These are phyloP conservation scores for Incumbomyces delicatus DNA, from an alignment of 2,329 filamentous ascomycete genomes.

Conservation along the genomic window DNA sequence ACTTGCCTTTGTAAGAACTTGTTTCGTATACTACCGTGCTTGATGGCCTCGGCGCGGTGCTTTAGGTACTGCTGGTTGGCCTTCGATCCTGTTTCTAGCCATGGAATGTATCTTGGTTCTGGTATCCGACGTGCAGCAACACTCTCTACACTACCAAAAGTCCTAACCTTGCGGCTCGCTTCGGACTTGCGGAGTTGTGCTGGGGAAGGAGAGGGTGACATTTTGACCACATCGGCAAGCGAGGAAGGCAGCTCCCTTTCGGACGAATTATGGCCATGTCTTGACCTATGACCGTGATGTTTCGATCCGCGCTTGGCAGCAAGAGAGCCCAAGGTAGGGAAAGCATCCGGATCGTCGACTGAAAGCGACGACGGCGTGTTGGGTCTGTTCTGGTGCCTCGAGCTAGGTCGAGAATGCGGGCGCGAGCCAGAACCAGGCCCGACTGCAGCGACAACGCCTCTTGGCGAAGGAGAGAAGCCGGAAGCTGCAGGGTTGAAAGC, in stretches of 20 bases:
- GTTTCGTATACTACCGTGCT: conserved; percentile 90
- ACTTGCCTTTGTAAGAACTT: conserved; percentile 88
- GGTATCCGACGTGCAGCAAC: conserved; percentile 73
- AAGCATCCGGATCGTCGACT: conserved; percentile 90
- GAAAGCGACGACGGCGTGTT: conserved; percentile 57
- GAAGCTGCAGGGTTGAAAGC: conserved; percentile 31
- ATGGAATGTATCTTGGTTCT: conserved; percentile 83
- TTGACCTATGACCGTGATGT: conserved; percentile 82
- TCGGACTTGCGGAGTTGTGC: conserved; percentile 32
- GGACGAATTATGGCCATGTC: conserved; percentile 53
- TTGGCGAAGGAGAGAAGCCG: conserved; percentile 18
- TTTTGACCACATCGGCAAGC: conserved; percentile 87
- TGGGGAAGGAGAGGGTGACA: conserved; percentile 76
- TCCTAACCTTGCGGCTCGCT: conserved; percentile 49
- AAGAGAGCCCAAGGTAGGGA: conserved; percentile 75
- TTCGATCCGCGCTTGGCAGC: conserved; percentile 72
- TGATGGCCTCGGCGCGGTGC: conserved; percentile 89
- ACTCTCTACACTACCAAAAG: conserved; percentile 36
- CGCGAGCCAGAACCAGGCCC: conserved; percentile 45
- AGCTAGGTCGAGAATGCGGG: conserved; percentile 72
- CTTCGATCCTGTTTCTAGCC: conserved; percentile 84
- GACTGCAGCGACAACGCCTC: conserved; percentile 12
- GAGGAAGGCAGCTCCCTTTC: conserved; percentile 65
- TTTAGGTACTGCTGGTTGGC: conserved; percentile 94
- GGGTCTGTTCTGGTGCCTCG: conserved; percentile 57